phyloP scores from a whole-genome alignment of 2,329 filamentous ascomycete genomes.

The Colletotrichum sidae region DNA sequence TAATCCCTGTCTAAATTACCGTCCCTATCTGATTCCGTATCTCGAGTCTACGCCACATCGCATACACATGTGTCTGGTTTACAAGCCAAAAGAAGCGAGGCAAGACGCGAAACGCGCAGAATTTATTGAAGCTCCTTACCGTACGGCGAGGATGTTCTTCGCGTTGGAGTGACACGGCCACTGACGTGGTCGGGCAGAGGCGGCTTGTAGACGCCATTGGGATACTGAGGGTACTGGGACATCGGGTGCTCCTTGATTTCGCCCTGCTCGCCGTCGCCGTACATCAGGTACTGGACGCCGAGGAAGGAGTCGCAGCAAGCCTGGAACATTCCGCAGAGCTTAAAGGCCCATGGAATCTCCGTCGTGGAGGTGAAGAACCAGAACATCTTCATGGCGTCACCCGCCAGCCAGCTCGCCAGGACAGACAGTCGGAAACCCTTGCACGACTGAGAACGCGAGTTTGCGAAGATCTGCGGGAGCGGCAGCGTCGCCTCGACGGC shows the following conservation, averaged over 20 bases:
- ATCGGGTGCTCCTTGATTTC: slow-evolving; percentile 53
- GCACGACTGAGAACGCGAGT: slow-evolving; percentile 75
- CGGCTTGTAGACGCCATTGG: slow-evolving; percentile 46
- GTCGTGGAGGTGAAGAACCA: slow-evolving; percentile 81
- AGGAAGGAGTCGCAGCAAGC: slow-evolving; percentile 80
- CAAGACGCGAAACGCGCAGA: not conserved
- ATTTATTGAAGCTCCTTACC: slow-evolving; percentile 41
- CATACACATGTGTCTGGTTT: slow-evolving; percentile 13
- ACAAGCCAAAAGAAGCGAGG: not conserved
- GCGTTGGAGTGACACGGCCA: slow-evolving; percentile 51
- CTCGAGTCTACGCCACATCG: slow-evolving; percentile 21
- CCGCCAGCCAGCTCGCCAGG: slow-evolving; percentile 80
- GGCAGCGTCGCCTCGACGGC: slow-evolving; percentile 85
- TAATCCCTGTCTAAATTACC: slow-evolving; percentile 34
- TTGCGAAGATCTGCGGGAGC: slow-evolving; percentile 81
- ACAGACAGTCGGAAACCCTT: slow-evolving; percentile 83
- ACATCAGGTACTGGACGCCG: slow-evolving; percentile 79
- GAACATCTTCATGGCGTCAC: slow-evolving; percentile 89
- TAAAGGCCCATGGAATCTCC: slow-evolving; percentile 82
- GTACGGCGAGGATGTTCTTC: slow-evolving; percentile 46
- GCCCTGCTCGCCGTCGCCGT: slow-evolving; percentile 63
- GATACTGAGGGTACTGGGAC: slow-evolving; percentile 43
- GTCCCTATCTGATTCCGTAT: slow-evolving; percentile 22
- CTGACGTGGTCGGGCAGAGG: slow-evolving; percentile 47
- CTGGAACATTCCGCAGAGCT: slow-evolving; percentile 85